Percentiles rank a stretch among this genome's conserved stretches.
Evolutionary conservation across 2,329 filamentous ascomycete species (phyloP).

Genomic region (Penicillium fuscoglaucum): DNA sequence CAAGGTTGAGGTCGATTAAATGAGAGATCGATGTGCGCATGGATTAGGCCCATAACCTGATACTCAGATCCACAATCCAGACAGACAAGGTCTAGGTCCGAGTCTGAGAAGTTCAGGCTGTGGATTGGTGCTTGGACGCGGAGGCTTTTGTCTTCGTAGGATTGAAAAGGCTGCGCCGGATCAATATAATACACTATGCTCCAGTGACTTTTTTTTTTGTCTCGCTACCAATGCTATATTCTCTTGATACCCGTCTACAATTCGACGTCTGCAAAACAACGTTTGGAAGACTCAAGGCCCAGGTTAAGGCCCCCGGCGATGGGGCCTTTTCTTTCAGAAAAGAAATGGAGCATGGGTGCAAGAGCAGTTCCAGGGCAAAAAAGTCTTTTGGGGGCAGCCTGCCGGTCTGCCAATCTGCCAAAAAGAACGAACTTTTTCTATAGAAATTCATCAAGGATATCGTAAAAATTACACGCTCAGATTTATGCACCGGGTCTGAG

Average conservation of each 20-base stretch:
- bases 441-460: slow-evolving; percentile 26
- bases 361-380: neutral
- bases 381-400: neutral
- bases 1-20: slow-evolving; percentile 47
- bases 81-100: neutral
- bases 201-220: slow-evolving; percentile 11
- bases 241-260: slow-evolving; percentile 22
- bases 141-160: neutral
- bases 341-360: neutral
- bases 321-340: neutral
- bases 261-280: neutral
- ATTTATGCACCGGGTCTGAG: slow-evolving; percentile 10
- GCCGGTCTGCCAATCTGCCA: slow-evolving; percentile 6
- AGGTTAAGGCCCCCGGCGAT: neutral
- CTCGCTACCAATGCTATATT: slow-evolving; percentile 19
- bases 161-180: slow-evolving; percentile 2
- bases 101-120: neutral
- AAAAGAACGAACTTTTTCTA: slow-evolving; percentile 20
- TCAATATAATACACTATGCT: slow-evolving; percentile 15
- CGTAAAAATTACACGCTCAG: slow-evolving; percentile 24
- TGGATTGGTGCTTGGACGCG: slow-evolving; percentile 7
- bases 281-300: neutral
- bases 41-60: neutral
- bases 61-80: neutral
- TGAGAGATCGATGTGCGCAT: neutral